Evolutionary conservation across 768 basidiomycete genomes (phyloP).

Genomic region (Suillus fuscotomentosus): DNA sequence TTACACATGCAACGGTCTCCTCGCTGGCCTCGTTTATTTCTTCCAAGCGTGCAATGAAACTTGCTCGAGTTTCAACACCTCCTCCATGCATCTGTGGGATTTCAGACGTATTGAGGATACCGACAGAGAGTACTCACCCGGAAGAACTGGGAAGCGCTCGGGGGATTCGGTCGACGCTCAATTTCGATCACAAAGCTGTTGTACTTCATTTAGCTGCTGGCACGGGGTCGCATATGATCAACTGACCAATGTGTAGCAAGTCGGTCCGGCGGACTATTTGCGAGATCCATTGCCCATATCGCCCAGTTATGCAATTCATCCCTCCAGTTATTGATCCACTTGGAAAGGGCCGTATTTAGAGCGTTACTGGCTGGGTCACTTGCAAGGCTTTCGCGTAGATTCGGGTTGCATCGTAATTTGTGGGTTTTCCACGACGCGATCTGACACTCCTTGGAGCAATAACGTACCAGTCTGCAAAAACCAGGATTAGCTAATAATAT

Average conservation of each 20-base stretch:
- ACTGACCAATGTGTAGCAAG: constrained; percentile 25
- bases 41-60: constrained; percentile 16
- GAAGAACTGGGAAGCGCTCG: constrained; percentile 19
- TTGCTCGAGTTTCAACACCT: constrained; percentile 19
- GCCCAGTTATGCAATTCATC: constrained; percentile 16
- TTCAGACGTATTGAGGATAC: not conserved
- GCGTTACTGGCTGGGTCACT: constrained; percentile 13
- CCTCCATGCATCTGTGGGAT: constrained; percentile 23
- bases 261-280: constrained; percentile 23
- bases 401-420: constrained; percentile 17
- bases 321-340: constrained; percentile 27
- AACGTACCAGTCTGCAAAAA: constrained; percentile 22
- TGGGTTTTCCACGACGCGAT: constrained; percentile 29
- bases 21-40: constrained; percentile 12
- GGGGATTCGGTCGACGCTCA: constrained; percentile 16
- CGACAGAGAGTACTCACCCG: constrained; percentile 10
- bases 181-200: constrained; percentile 22
- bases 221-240: not conserved
- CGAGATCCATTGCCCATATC: constrained; percentile 23
- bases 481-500: constrained; percentile 1
- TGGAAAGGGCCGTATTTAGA: constrained; percentile 22
- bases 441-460: constrained; percentile 30
- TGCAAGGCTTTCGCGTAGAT: constrained; percentile 14
- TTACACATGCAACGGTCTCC: constrained; percentile 18
- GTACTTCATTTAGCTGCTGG: not conserved